Base-by-base conservation (phyloP, 257 asterid species). In the Eustoma russellianum region DNA sequence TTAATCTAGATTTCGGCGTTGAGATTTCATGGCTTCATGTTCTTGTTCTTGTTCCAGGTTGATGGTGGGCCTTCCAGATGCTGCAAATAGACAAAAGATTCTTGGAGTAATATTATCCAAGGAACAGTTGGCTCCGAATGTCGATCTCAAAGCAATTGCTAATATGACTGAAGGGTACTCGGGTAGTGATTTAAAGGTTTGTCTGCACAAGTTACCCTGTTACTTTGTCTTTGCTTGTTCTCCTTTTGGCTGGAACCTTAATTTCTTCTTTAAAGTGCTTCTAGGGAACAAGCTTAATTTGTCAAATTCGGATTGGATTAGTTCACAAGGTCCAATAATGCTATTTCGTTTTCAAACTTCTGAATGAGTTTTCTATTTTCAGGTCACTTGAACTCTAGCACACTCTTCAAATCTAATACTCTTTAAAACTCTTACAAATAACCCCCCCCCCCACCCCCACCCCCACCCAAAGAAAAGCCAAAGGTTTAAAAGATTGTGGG, bases 181-280 rank as follows among this genome's bases (percentile, higher is more conserved):
- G 4, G 97, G 97, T 63, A 88, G 97, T 66, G 97, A 88, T 80
- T 73, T 88, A n/a, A 88, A 85, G 97, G 97, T 88, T 65, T 67
- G 77, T 71, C 47, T n/a, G 48, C 17, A 34, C 10, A 59, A 60
- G 17, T 47, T 45, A 57, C 56, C 47, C 64, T 14, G 59, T 47
- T 24, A 13, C n/a, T 41, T 35, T 24, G 8, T 53, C 33, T 13
- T 53, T 53, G 48, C 54, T n/a, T 46, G 15, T 38, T 62, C 7
- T 57, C 15, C 38, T 35, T 63, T n/a, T 15, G 13, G 46, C 28
- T 35, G 52, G 17, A 1, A 14, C 33, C 5, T 38, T n/a, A n/a
- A n/a, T n/a, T n/a, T n/a, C n/a, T n/a, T n/a, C n/a, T n/a, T n/a
- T n/a, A n/a, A n/a, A n/a, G n/a, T n/a, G n/a, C n/a, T n/a, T n/a